These are phyloP conservation scores for Acidomyces sp. DNA, from an alignment of 495 filamentous ascomycete species.

Conservation along the genomic window DNA sequence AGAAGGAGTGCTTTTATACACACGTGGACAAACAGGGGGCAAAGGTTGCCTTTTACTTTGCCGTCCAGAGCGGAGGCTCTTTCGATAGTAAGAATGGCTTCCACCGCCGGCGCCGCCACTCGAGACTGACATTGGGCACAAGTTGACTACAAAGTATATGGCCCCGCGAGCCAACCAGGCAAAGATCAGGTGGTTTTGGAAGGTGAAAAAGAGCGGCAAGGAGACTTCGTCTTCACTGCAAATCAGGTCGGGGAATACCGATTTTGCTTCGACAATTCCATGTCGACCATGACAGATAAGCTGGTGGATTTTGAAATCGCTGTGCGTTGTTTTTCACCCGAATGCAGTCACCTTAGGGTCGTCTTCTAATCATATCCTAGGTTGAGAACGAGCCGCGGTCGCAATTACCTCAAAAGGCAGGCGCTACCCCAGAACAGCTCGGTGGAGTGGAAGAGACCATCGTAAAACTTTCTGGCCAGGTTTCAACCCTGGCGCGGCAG, in stretches of 20 bases:
- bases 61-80: slow-evolving; percentile 45
- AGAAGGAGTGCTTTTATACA: slow-evolving; percentile 91
- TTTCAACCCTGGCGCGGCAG: slow-evolving; percentile 93
- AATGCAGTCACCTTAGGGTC: neutral
- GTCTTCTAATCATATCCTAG: slow-evolving; percentile 32
- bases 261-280: slow-evolving; percentile 98
- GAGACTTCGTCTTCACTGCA: slow-evolving; percentile 96
- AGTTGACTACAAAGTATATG: slow-evolving; percentile 78
- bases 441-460: slow-evolving; percentile 86
- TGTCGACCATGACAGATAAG: slow-evolving; percentile 96
- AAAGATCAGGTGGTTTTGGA: slow-evolving; percentile 66
- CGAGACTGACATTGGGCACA: no score
- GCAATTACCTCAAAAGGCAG: slow-evolving; percentile 78
- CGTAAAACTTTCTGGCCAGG: slow-evolving; percentile 81
- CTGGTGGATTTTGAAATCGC: slow-evolving; percentile 98
- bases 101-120: no score
- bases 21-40: slow-evolving; percentile 57
- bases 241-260: slow-evolving; percentile 85
- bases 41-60: slow-evolving; percentile 98
- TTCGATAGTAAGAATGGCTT: slow-evolving; percentile 29
- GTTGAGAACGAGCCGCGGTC: slow-evolving; percentile 87
- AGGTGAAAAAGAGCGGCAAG: slow-evolving; percentile 84
- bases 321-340: slow-evolving; percentile 38
- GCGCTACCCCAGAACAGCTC: slow-evolving; percentile 82
- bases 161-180: slow-evolving; percentile 41